phyloP scores from a whole-genome alignment of 2,329 filamentous ascomycete genomes.

The Blastomyces gilchristii region DNA sequence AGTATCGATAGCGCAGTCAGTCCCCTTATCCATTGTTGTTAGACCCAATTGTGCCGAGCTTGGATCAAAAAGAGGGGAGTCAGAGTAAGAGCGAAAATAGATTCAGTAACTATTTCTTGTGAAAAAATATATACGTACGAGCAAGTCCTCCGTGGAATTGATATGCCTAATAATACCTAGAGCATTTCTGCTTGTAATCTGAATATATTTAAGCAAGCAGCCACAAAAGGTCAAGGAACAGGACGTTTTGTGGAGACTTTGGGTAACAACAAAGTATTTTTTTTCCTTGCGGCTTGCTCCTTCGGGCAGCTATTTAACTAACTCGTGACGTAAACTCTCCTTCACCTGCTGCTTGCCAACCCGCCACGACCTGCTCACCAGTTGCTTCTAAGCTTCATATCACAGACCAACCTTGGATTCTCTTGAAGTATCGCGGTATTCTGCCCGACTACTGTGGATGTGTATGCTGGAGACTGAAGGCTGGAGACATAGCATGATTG shows the following conservation, averaged over 20 bases:
- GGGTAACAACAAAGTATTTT: background rate
- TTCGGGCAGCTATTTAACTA: background rate
- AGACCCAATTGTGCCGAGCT: background rate
- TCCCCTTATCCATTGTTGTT: no score
- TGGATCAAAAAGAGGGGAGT: background rate
- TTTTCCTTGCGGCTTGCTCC: no score
- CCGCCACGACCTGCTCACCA: background rate
- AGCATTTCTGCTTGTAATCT: background rate
- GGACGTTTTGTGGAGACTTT: background rate
- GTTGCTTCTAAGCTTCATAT: background rate
- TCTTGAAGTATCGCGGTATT: background rate
- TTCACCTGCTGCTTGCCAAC: background rate
- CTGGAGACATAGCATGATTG: background rate
- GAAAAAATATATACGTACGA: no score
- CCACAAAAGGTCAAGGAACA: background rate
- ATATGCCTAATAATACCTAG: background rate
- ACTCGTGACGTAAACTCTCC: conserved; percentile 5
- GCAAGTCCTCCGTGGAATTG: background rate
- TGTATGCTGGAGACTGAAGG: background rate
- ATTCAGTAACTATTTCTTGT: no score
- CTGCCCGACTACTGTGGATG: background rate
- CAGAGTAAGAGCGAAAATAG: no score
- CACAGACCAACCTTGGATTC: background rate
- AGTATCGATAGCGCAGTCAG: background rate
- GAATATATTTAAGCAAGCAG: background rate